phyloP scores from a whole-genome alignment of 192 early-diverging fungal genomes.

The Entomortierella parvispora region DNA sequence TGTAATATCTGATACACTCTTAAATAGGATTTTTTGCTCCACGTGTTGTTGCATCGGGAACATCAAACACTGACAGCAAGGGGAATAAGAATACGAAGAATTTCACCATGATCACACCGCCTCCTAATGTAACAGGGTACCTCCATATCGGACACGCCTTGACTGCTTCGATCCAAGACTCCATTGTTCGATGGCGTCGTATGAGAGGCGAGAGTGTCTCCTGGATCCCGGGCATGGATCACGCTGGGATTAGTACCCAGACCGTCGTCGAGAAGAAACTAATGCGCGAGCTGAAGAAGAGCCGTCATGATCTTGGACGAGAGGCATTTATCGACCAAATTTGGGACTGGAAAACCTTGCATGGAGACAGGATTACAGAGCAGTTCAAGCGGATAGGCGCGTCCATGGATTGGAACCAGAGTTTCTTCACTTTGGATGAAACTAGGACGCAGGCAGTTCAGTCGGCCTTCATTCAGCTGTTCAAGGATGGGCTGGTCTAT shows the following conservation, averaged over 20 bases:
- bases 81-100: constrained; percentile 42
- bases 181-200: constrained; percentile 79
- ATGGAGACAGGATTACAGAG: constrained; percentile 82
- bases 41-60: constrained; percentile 14
- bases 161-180: constrained; percentile 89
- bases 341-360: constrained; percentile 87
- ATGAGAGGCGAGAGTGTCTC: constrained; percentile 92
- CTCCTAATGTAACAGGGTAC: constrained; percentile 97
- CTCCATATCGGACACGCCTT: constrained; percentile 95
- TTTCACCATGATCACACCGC: constrained; percentile 93
- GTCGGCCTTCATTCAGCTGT: constrained; percentile 90
- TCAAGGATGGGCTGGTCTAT: constrained; percentile 91
- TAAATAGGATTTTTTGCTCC: constrained; percentile 39
- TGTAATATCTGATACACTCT: neutral
- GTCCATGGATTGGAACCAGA: constrained; percentile 88
- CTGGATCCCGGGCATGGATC: constrained; percentile 97
- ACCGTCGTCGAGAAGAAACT: constrained; percentile 95
- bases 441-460: constrained; percentile 76
- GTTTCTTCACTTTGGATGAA: constrained; percentile 93
- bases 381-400: constrained; percentile 86
- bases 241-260: constrained; percentile 97
- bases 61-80: constrained; percentile 31
- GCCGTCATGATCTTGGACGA: constrained; percentile 89
- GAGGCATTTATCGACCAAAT: constrained; percentile 85
- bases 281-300: constrained; percentile 71